Base-by-base conservation (phyloP, 495 filamentous ascomycete genomes). In the Physcia stellaris region DNA sequence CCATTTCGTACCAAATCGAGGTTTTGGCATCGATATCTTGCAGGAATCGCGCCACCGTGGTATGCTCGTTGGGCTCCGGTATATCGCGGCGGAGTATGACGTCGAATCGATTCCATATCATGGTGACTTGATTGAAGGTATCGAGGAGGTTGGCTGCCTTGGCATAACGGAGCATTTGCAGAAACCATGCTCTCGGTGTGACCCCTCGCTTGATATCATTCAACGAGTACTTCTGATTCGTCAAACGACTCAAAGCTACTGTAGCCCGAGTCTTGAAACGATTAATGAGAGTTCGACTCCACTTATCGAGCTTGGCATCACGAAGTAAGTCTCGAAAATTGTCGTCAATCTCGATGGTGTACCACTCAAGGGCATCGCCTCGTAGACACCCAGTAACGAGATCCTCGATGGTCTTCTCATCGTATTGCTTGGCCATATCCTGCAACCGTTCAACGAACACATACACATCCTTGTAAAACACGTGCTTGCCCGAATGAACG, bases 401-500 rank as follows among this genome's bases (percentile, higher is more conserved):
- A 7, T 19, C 37, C 24, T 39, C 1, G 2, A 30, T 20, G 0
- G 0, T 2, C 7, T 29, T 0, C 2, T 11, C 2, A 7, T 28
- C 37, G 15, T 20, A 0, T 19, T 39, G 22, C n/a, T 19, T 18
- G 0, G 18, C 1, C 6, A 39, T 19, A 13, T 31, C 26, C 2
- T 39, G 29, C 3, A 39, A 20, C 1, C 37, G 26, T 13, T 39
- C 24, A 0, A 20, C 18, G 27, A 23, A 39, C 21, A 32, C 17
- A 6, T 16, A 39, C n/a, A 39, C 6, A n/a, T 32, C 37, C 21
- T 26, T 13, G 24, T 39, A 23, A 13, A 26, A 39, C 9, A 18
- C 37, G 9, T 31, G 37, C 26, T 32, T 39, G 15, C 37, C 37
- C 11, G 37, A 26, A 13, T 39, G 30, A 0, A 39, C 27, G n/a